Base-by-base conservation (phyloP, 495 filamentous ascomycete species). In the Thozetella sp. region DNA sequence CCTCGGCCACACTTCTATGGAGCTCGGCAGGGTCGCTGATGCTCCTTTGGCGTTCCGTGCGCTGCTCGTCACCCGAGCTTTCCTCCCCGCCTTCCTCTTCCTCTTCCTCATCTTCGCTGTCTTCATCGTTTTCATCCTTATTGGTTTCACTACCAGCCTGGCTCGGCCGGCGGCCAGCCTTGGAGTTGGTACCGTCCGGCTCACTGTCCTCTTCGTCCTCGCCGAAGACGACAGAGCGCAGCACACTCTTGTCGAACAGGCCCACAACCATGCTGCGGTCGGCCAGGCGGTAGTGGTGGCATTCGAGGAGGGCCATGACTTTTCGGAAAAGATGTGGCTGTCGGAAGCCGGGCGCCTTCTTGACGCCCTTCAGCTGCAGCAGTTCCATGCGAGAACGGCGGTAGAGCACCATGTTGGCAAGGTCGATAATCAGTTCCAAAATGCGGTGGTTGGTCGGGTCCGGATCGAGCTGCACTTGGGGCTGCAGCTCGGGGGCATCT, bases 201-300 rank as follows among this genome's bases (percentile, higher is more conserved):
- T 54, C 61, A 6, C 59, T 54, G 11, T 51, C 53, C 9, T 48
- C 61, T 40, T 54, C 55, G 27, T 81, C 81, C 60, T 85, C 81
- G 19, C 77, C 82, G 59, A 81, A 80, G 11, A 98, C 88, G 55
- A 97, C 90, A 45, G 86, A 84, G 63, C 92, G 79, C 72, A 98
- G 78, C 25, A 98, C 91, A 34, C 81, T 86, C 74, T 92, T 93
- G 63, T 98, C 94, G 71, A 98, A 99, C 23, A 98, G 76, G 69
- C 97, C 93, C 53, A 97, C 86, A 30, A 97, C 88, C 72, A 96
- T 93, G 45, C 91, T 89, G 45, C 94, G 88, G 52, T 92, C 88
- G 4, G 86, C 86, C 22, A 98, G 80, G 26, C 94, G 85, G 72
- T 92, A 98, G 66, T 95, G 91, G 62, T 97, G 93, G 53, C 85